Conservation (phyloP, 768 basidiomycete species). For the Strobilomyces confusus region DNA sequence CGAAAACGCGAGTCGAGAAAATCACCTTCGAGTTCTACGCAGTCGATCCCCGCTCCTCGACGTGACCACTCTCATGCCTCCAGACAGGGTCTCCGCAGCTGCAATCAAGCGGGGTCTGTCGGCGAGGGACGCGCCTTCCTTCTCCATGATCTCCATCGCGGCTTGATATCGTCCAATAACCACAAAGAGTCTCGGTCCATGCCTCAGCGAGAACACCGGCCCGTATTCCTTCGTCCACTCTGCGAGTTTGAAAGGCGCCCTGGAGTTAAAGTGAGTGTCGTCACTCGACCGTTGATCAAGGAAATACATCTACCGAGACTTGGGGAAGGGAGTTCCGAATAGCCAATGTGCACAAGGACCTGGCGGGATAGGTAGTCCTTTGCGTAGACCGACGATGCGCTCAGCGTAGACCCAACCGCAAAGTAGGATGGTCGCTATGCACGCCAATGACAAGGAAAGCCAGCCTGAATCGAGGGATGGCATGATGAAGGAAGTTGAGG, state of each 20-base stretch:
- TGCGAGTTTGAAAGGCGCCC: slow-evolving; percentile 3
- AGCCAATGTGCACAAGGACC: slow-evolving; percentile 11
- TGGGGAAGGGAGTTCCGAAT: slow-evolving; percentile 6
- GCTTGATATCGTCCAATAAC: slow-evolving; percentile 7
- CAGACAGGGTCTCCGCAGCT: slow-evolving; percentile 4
- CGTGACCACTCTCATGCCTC: slow-evolving; percentile 3
- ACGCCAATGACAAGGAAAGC: not conserved
- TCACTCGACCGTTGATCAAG: not conserved
- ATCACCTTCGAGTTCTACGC: slow-evolving; percentile 1
- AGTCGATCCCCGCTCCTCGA: not conserved
- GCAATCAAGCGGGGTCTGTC: slow-evolving; percentile 4
- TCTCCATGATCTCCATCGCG: slow-evolving; percentile 13
- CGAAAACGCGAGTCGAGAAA: not conserved
- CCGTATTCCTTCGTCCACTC: slow-evolving; percentile 8
- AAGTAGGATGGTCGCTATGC: not conserved
- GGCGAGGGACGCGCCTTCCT: slow-evolving; percentile 5
- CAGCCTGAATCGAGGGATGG: not conserved
- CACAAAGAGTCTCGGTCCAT: slow-evolving; percentile 3
- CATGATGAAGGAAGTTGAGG: not conserved
- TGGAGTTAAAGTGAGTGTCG: not conserved
- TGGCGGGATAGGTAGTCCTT: not conserved
- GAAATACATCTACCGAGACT: not conserved
- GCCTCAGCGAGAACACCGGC: slow-evolving; percentile 1
- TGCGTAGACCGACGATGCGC: not conserved
- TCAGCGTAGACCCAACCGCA: not conserved